phyloP scores from a whole-genome alignment of 257 asterid species.

The Cordia subcordata region DNA sequence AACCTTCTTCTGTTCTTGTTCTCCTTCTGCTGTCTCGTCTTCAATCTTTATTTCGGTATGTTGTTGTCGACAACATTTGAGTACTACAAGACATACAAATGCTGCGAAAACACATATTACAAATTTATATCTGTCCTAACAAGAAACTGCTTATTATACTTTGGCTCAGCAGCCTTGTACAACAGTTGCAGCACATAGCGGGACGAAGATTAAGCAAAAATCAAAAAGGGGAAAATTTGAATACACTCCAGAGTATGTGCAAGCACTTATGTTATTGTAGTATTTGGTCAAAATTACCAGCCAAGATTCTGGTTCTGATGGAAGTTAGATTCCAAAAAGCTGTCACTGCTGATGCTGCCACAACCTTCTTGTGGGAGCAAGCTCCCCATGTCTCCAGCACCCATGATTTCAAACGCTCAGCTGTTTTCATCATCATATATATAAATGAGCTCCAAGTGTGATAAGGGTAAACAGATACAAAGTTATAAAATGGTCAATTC shows the following conservation, averaged over 20 bases:
- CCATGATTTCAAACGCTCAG: constrained; percentile 33
- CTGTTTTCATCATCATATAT: constrained; percentile 28
- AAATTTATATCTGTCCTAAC: background rate
- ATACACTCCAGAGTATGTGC: too few relatives aligned
- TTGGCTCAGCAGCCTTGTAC: too few relatives aligned
- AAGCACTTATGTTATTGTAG: too few relatives aligned
- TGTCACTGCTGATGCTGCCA: constrained; percentile 56
- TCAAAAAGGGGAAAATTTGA: too few relatives aligned
- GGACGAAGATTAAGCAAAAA: too few relatives aligned
- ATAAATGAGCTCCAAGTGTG: background rate
- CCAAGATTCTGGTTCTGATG: constrained; percentile 64
- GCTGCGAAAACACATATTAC: constrained; percentile 75
- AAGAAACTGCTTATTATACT: too few relatives aligned
- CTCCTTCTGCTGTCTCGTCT: constrained; percentile 19
- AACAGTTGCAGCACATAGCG: too few relatives aligned
- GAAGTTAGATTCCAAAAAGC: constrained; percentile 91
- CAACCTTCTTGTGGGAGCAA: constrained; percentile 78
- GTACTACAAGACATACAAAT: constrained; percentile 68
- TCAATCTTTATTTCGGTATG: constrained; percentile 27
- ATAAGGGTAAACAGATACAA: background rate
- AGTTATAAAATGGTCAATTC: background rate
- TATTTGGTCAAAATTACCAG: too few relatives aligned
- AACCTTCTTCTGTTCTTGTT: constrained; percentile 12
- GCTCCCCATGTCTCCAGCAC: constrained; percentile 58
- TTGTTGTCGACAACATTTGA: constrained; percentile 63